Conservation (phyloP, 2,329 filamentous ascomycete species). For the Amphichorda felina region DNA sequence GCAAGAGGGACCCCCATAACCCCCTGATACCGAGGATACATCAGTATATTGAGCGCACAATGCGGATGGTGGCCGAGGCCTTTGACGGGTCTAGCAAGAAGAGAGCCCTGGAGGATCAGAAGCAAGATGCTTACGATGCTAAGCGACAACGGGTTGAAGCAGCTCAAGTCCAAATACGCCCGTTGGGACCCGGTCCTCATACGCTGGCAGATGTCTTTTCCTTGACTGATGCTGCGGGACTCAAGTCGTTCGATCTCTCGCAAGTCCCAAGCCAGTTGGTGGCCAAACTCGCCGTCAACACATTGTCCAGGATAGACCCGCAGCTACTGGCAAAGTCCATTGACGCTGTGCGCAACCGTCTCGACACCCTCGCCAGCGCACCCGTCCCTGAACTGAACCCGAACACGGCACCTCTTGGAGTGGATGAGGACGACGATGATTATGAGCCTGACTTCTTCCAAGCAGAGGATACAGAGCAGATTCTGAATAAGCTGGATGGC, state of each 20-base stretch:
- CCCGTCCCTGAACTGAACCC: conserved; percentile 38
- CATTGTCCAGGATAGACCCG: conserved; percentile 61
- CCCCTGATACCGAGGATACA: conserved; percentile 69
- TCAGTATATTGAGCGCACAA: conserved; percentile 72
- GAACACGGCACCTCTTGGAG: conserved; percentile 48
- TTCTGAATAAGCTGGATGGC: conserved; percentile 64
- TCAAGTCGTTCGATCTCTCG: conserved; percentile 74
- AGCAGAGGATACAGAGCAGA: conserved; percentile 66
- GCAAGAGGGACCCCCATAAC: conserved; percentile 77
- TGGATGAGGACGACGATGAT: conserved; percentile 70
- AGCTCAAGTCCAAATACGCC: conserved; percentile 44
- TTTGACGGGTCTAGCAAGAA: conserved; percentile 74
- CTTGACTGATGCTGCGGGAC: conserved; percentile 58
- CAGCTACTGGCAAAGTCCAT: conserved; percentile 61
- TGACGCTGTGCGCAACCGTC: conserved; percentile 44
- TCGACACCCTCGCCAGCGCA: conserved; percentile 29
- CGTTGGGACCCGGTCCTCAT: conserved; percentile 63
- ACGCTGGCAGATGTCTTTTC: conserved; percentile 80
- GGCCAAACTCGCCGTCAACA: conserved; percentile 68
- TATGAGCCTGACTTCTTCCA: conserved; percentile 83
- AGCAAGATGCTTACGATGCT: conserved; percentile 62
- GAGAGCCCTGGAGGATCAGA: conserved; percentile 58
- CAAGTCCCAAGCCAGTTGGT: conserved; percentile 65
- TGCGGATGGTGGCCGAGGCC: conserved; percentile 65
- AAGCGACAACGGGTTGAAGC: conserved; percentile 64